Evolutionary conservation across 768 basidiomycete species (phyloP).

Genomic region (Hydnomerulius pinastri): DNA sequence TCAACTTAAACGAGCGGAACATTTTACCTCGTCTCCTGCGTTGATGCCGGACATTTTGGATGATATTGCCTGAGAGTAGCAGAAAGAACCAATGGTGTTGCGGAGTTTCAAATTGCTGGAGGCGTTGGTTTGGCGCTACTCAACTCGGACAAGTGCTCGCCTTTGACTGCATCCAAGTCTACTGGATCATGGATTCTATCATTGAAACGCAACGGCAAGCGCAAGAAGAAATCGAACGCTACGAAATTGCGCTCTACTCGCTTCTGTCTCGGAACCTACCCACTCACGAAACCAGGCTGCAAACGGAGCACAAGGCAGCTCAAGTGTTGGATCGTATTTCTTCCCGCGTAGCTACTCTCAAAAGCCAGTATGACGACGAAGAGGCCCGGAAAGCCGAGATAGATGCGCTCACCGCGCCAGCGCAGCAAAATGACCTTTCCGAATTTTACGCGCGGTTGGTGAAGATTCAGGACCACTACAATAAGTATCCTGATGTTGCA

Average conservation of each 20-base stretch:
- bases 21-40: constrained; percentile 77
- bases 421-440: constrained; percentile 71
- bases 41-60: constrained; percentile 79
- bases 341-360: constrained; percentile 63
- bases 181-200: constrained; percentile 87
- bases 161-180: constrained; percentile 8
- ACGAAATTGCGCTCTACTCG: constrained; percentile 83
- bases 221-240: constrained; percentile 94
- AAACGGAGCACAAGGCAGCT: constrained; percentile 86
- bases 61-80: constrained; percentile 41
- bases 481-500: constrained; percentile 90
- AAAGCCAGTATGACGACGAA: constrained; percentile 76
- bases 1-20: constrained; percentile 12
- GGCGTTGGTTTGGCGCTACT: neutral
- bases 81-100: constrained; percentile 22
- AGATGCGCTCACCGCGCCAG: constrained; percentile 57
- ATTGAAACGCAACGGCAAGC: constrained; percentile 93
- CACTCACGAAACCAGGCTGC: constrained; percentile 63
- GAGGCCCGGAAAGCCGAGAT: constrained; percentile 70
- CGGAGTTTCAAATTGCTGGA: constrained; percentile 59
- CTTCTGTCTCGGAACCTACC: constrained; percentile 70
- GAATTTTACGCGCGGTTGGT: constrained; percentile 96
- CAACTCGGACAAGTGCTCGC: neutral
- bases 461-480: constrained; percentile 95
- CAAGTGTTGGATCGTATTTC: constrained; percentile 87